Evolutionary conservation across 495 filamentous ascomycete genomes (phyloP), one percentile per base, ranked within the genome.

Genomic region (Venustampulla echinocandica): DNA sequence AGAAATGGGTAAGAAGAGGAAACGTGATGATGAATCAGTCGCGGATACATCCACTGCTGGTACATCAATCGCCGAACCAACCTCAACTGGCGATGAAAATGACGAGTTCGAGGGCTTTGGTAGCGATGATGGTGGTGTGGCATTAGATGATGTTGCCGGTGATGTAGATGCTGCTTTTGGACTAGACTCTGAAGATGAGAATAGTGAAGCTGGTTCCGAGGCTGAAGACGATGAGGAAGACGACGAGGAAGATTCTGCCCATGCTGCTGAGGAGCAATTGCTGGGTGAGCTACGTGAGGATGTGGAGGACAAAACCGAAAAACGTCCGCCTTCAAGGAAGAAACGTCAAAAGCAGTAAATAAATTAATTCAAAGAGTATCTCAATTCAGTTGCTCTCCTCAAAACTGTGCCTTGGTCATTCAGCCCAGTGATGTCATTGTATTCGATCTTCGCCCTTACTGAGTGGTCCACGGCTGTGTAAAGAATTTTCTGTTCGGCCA

Each of bases 1-100:
- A 20, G 77, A 81, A 58, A 80, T 80, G 74, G 67, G 66, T 11
- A 67, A 61, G 49, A 79, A 80, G 50, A 67, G 77, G 13, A 77
- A 77, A 49, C 69, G 70, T 23, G 72, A 73, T 25, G 47, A 54
- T n/a, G 70, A 70, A 23, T 68, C 61, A 20, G 53, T 61, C 1
- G 58, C 57, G 9, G 65, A 61, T 19, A 35, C 46, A 10, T 53
- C 48, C 1, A 49, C 34, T 14, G 32, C 38, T 2, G 36, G 45
- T n/a, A 47, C 27, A 7, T 30, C 27, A 30, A n/a, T 30, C n/a
- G 27, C 27, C 7, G 27, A 7, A 30, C 7, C 7, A n/a, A 30
- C 27, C 27, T 7, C 43, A 20, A 44, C 48, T 23, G 41, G 13
- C 17, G 38, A 50, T 38, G 34, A 49, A 5, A 28, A 62, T 5